Evolutionary conservation across 179 eudicot species (phyloP), one percentile per base, ranked within the genome.

Genomic region (Beta lomatogona): DNA sequence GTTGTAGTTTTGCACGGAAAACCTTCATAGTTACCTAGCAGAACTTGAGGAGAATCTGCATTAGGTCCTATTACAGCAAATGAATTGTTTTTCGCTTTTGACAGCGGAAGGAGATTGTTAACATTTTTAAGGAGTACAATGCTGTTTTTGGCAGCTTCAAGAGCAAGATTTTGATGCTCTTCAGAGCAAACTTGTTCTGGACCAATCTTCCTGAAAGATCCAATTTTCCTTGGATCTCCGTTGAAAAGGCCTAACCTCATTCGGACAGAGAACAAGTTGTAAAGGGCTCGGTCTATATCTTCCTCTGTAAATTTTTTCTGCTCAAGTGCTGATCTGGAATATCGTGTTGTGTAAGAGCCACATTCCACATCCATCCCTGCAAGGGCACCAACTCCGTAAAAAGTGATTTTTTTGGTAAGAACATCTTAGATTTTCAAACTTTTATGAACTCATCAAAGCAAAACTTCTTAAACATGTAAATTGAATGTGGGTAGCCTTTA

Each of bases 341-440:
- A 83, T 3, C 69, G 52, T 18, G 61, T 81, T 0, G 88, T 88
- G 84, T 83, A 91, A 16, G 87, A 71, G 31, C 94, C 97, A 75
- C 97, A 92, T 60, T 91, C 94, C 85, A 91, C 87, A 79, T 92
- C 93, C 97, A 92, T 86, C 64, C 95, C 95, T 92, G 75, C 19
- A 28, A 31, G 75, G 44, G 31, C 77, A 69, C 19, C 77, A 70
- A 79, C 44, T 57, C 4, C 14, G 22, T 70, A 31, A 58, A 25
- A 59, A 36, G 41, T 36, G 41, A 36, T 36, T 36, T 36, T 28
- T 36, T 36, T 5, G 9, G 53, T 48, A 48, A 48, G 53, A 48
- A 48, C 53, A 9, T 48, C 41, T 36, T 36, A 36, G 41, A 1
- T 36, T 36, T 36, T 36, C 4, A 3, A 36, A 36, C 41, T 36